These are phyloP conservation scores for Parastagonospora nodorum DNA, from an alignment of 2,329 filamentous ascomycete genomes.

Conservation along the genomic window DNA sequence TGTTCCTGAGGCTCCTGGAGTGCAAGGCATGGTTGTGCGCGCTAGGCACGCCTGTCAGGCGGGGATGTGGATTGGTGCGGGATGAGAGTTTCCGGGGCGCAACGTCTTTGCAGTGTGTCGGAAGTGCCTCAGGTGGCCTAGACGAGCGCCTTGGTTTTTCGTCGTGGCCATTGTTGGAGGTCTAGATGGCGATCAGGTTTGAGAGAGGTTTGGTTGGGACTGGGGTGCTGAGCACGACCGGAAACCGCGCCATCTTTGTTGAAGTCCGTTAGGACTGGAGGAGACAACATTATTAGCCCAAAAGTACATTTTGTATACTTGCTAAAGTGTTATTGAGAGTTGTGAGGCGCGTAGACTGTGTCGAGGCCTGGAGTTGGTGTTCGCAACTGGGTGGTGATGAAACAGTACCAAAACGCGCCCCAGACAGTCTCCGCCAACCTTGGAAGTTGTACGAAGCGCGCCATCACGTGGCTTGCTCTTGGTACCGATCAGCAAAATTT, in stretches of 20 bases:
- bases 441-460: too few relatives aligned
- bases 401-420: too few relatives aligned
- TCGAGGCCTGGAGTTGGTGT: too few relatives aligned
- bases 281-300: too few relatives aligned
- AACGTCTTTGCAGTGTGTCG: slow-evolving; percentile 21
- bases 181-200: slow-evolving; percentile 1
- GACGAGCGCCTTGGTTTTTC: slow-evolving; percentile 16
- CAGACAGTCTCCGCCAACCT: too few relatives aligned
- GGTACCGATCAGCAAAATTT: too few relatives aligned
- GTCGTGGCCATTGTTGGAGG: not conserved
- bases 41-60: slow-evolving; percentile 16
- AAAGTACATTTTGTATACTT: too few relatives aligned
- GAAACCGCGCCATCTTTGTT: not conserved
- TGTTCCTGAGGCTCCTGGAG: slow-evolving; percentile 31
- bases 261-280: not conserved
- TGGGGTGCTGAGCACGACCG: not conserved
- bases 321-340: too few relatives aligned
- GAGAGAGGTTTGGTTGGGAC: not conserved
- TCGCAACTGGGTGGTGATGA: too few relatives aligned
- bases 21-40: slow-evolving; percentile 12
- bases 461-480: too few relatives aligned
- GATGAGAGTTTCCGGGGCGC: slow-evolving; percentile 13
- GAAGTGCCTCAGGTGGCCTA: slow-evolving; percentile 26
- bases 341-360: too few relatives aligned
- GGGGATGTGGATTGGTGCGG: slow-evolving; percentile 15